phyloP scores from a whole-genome alignment of 1,284 basidiomycete genomes.

The Leccinum huronense region DNA sequence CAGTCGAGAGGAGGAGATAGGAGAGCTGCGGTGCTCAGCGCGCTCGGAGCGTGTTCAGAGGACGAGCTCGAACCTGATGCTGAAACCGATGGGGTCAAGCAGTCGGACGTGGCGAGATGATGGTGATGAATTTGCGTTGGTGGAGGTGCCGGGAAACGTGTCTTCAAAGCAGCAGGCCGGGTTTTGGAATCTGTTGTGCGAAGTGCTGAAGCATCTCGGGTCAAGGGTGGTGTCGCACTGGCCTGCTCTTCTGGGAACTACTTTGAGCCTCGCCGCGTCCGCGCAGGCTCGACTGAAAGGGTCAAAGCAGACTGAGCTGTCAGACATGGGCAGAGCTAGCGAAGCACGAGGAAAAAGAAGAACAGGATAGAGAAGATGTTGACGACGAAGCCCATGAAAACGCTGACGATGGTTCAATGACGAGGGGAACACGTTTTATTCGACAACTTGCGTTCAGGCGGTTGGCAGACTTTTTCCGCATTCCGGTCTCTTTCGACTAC shows the following conservation, averaged over 20 bases:
- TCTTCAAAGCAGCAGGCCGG: slow-evolving; percentile 78
- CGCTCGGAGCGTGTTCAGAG: slow-evolving; percentile 69
- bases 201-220: slow-evolving; percentile 79
- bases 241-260: slow-evolving; percentile 69
- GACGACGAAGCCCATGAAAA: slow-evolving; percentile 29
- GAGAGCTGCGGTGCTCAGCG: slow-evolving; percentile 72
- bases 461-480: slow-evolving; percentile 84
- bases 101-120: slow-evolving; percentile 26
- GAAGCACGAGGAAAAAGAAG: slow-evolving; percentile 39
- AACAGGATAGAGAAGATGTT: slow-evolving; percentile 36
- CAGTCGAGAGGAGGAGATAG: slow-evolving; percentile 71
- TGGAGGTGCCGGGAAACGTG: slow-evolving; percentile 35
- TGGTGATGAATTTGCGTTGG: slow-evolving; percentile 29
- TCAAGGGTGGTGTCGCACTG: slow-evolving; percentile 67
- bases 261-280: slow-evolving; percentile 61
- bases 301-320: slow-evolving; percentile 20
- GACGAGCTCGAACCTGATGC: slow-evolving; percentile 70
- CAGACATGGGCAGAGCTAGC: slow-evolving; percentile 22
- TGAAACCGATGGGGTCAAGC: slow-evolving; percentile 22
- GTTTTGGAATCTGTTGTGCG: slow-evolving; percentile 79
- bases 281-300: slow-evolving; percentile 51
- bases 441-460: slow-evolving; percentile 86
- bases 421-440: slow-evolving; percentile 58
- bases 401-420: slow-evolving; percentile 38
- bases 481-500: slow-evolving; percentile 73